phyloP scores from a whole-genome alignment of 1,139 yeast species.

The Scheffersomyces quercinus region DNA sequence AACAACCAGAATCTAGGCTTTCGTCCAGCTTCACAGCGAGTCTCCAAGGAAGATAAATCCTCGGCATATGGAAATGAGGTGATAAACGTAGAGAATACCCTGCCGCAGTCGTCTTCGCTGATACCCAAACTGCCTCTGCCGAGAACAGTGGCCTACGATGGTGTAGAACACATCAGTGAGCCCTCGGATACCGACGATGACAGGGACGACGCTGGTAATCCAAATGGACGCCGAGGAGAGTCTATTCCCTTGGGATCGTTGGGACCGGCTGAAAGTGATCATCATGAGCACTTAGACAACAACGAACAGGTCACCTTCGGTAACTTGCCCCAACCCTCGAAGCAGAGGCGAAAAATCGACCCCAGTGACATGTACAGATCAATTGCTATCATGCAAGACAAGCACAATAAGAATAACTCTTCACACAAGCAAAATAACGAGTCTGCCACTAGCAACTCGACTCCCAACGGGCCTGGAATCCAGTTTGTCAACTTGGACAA shows the following conservation, averaged over 20 bases:
- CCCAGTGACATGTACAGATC: slow-evolving; percentile 87
- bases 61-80: background rate
- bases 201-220: background rate
- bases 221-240: slow-evolving; percentile 1
- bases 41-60: background rate
- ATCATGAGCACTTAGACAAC: slow-evolving; percentile 2
- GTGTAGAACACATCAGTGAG: slow-evolving; percentile 37
- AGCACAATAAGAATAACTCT: slow-evolving; percentile 22
- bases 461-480: too few species aligned
- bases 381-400: slow-evolving; percentile 70
- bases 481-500: too few species aligned
- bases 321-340: slow-evolving; percentile 38
- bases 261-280: slow-evolving; percentile 1
- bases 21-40: slow-evolving; percentile 6
- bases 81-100: slow-evolving; percentile 4
- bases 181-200: slow-evolving; percentile 22
- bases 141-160: slow-evolving; percentile 10
- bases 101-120: slow-evolving; percentile 19
- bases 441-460: background rate
- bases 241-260: slow-evolving; percentile 35
- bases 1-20: slow-evolving; percentile 38
- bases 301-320: slow-evolving; percentile 40
- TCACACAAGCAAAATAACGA: slow-evolving; percentile 11
- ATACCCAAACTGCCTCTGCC: slow-evolving; percentile 5
- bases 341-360: slow-evolving; percentile 50